phyloP scores from a whole-genome alignment of 163 green algal genomes.

The Scenedesmus sp. region DNA sequence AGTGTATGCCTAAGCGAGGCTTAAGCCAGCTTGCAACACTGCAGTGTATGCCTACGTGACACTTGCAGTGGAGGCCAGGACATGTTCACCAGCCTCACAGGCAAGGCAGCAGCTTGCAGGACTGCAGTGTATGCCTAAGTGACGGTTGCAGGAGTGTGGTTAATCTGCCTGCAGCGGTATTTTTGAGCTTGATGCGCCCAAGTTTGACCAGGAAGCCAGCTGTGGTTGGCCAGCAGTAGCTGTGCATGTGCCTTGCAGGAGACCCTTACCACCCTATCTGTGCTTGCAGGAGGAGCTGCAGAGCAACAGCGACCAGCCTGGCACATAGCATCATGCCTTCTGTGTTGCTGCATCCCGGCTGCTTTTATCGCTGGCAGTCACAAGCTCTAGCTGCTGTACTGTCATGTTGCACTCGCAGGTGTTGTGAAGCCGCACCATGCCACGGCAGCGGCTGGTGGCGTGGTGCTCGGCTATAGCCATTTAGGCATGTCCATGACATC shows the following conservation, averaged over 20 bases:
- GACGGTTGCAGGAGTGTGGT: background rate
- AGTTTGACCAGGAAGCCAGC: background rate
- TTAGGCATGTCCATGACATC: no score
- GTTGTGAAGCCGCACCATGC: slow-evolving; percentile 89
- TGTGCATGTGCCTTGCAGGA: background rate
- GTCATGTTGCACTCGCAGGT: slow-evolving; percentile 41
- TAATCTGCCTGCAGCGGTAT: background rate
- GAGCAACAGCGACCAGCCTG: no score
- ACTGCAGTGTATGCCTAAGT: background rate
- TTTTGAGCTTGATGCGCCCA: background rate
- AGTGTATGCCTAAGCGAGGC: background rate
- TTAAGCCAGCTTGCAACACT: background rate
- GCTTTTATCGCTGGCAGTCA: background rate
- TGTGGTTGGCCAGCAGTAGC: background rate
- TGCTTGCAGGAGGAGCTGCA: background rate
- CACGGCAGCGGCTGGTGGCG: slow-evolving; percentile 47
- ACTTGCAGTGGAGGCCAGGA: slow-evolving; percentile 69
- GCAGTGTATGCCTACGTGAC: no score
- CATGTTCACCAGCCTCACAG: slow-evolving; percentile 89
- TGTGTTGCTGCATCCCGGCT: background rate
- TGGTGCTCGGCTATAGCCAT: background rate
- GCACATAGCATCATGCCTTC: no score
- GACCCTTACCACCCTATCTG: background rate
- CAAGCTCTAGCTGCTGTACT: no score
- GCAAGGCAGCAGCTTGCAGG: slow-evolving; percentile 46